Percentiles rank a stretch among this genome's conserved stretches.
These are phyloP conservation scores for Blastobotrys muscicola DNA, from an alignment of 805 yeast species.

Conservation along the genomic window DNA sequence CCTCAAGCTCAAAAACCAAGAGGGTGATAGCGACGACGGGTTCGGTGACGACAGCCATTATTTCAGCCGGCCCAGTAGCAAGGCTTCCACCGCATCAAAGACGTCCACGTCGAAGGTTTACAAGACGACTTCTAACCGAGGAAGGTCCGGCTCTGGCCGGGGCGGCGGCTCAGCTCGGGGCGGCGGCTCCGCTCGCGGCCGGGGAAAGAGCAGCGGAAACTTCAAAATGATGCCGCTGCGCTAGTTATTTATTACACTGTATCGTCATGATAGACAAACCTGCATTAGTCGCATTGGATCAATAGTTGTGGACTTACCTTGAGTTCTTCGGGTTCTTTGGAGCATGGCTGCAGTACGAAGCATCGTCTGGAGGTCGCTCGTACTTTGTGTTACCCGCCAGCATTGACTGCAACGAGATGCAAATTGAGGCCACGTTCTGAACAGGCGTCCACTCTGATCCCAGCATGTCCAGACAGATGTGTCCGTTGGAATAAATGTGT, in stretches of 20 bases:
- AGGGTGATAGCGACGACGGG: too few species aligned
- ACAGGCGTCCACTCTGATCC: slow-evolving; percentile 65
- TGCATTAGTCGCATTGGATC: slow-evolving; percentile 18
- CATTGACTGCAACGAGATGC: slow-evolving; percentile 57
- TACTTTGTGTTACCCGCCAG: slow-evolving; percentile 38
- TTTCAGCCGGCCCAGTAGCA: too few species aligned
- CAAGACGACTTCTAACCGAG: too few species aligned
- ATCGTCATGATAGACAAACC: slow-evolving; percentile 56
- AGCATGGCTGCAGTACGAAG: slow-evolving; percentile 39
- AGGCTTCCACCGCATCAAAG: too few species aligned
- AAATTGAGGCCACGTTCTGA: slow-evolving; percentile 31
- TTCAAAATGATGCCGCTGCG: too few species aligned
- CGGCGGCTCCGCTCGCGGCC: too few species aligned
- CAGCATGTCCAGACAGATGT: slow-evolving; percentile 58
- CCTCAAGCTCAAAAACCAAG: too few species aligned
- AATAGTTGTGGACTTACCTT: slow-evolving; percentile 11
- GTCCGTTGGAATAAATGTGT: slow-evolving; percentile 67
- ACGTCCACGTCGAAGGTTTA: too few species aligned
- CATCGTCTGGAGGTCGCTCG: slow-evolving; percentile 52
- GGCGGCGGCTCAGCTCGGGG: too few species aligned
- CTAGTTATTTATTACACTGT: slow-evolving; percentile 13
- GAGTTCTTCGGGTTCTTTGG: slow-evolving; percentile 47
- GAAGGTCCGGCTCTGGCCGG: too few species aligned
- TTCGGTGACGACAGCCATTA: too few species aligned
- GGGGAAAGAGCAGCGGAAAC: too few species aligned